Conservation (phyloP, 768 basidiomycete species). For the Dentipellis fragilis region DNA sequence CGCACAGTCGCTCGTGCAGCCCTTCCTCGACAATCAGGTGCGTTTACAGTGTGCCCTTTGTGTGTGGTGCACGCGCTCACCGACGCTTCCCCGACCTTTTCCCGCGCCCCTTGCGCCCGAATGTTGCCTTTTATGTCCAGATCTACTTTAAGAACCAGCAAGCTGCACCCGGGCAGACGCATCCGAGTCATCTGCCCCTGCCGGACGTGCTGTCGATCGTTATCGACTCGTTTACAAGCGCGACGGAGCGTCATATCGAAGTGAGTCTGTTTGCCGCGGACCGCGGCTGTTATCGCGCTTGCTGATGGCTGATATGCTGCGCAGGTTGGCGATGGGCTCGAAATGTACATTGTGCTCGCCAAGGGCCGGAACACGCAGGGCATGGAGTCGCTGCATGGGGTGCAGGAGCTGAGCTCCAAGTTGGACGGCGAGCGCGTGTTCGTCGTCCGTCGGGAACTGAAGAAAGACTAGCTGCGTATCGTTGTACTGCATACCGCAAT, state of each 20-base stretch:
- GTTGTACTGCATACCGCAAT: conserved; percentile 8
- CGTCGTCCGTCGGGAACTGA: conserved; percentile 66
- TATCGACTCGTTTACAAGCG: conserved; percentile 93
- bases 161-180: conserved; percentile 57
- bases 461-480: conserved; percentile 51
- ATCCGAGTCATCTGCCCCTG: conserved; percentile 78
- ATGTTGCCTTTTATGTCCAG: conserved; percentile 32
- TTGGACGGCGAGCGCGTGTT: conserved; percentile 68
- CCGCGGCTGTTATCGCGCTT: not conserved
- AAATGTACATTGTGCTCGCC: conserved; percentile 81
- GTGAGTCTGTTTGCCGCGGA: conserved; percentile 29
- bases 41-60: conserved; percentile 21
- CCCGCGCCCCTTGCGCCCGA: conserved; percentile 18
- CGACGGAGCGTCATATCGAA: conserved; percentile 98
- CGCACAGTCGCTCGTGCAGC: conserved; percentile 89
- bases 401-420: conserved; percentile 53
- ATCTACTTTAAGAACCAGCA: conserved; percentile 97
- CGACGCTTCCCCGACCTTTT: conserved; percentile 40
- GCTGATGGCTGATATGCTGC: not conserved
- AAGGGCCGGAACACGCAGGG: conserved; percentile 53
- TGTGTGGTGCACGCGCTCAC: conserved; percentile 12
- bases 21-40: conserved; percentile 98
- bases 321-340: conserved; percentile 91
- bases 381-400: conserved; percentile 41
- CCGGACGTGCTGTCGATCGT: conserved; percentile 75